phyloP scores from a whole-genome alignment of 192 early-diverging fungal genomes.

The Paraglomus occultum region DNA sequence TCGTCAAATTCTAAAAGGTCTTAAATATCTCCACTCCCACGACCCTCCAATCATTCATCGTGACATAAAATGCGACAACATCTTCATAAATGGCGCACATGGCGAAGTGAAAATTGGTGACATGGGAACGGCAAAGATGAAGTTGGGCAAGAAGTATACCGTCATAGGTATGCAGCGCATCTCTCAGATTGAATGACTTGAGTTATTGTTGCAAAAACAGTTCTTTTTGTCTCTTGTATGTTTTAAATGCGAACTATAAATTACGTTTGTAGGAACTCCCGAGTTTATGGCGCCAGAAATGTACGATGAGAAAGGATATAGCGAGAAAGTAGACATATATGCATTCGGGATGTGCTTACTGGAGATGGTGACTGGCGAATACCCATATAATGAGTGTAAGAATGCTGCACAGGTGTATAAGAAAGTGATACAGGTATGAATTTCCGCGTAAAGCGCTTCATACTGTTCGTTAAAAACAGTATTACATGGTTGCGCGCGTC shows the following conservation, averaged over 20 bases:
- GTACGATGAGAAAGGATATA: slow-evolving; percentile 83
- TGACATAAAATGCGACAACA: slow-evolving; percentile 83
- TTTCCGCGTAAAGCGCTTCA: background rate
- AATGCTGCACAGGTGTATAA: slow-evolving; percentile 80
- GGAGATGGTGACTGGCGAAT: slow-evolving; percentile 85
- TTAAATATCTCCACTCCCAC: slow-evolving; percentile 74
- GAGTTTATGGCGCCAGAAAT: slow-evolving; percentile 86
- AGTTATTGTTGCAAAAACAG: background rate
- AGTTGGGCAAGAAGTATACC: slow-evolving; percentile 79
- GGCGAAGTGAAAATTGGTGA: slow-evolving; percentile 85
- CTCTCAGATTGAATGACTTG: background rate
- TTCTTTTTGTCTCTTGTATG: slow-evolving; percentile 12
- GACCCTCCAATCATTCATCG: slow-evolving; percentile 81
- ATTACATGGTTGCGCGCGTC: background rate
- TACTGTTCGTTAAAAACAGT: slow-evolving; percentile 17
- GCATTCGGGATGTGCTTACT: slow-evolving; percentile 82
- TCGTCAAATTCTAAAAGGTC: slow-evolving; percentile 74
- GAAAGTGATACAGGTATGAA: slow-evolving; percentile 64
- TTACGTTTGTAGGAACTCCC: slow-evolving; percentile 51
- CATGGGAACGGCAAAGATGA: slow-evolving; percentile 86
- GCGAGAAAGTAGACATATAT: slow-evolving; percentile 83
- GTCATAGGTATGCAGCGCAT: slow-evolving; percentile 61
- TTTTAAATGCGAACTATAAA: slow-evolving; percentile 11
- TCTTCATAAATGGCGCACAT: slow-evolving; percentile 83
- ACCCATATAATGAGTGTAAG: slow-evolving; percentile 79